phyloP scores from a whole-genome alignment of 306 rosid species.

The Pyrus bretschneideri region DNA sequence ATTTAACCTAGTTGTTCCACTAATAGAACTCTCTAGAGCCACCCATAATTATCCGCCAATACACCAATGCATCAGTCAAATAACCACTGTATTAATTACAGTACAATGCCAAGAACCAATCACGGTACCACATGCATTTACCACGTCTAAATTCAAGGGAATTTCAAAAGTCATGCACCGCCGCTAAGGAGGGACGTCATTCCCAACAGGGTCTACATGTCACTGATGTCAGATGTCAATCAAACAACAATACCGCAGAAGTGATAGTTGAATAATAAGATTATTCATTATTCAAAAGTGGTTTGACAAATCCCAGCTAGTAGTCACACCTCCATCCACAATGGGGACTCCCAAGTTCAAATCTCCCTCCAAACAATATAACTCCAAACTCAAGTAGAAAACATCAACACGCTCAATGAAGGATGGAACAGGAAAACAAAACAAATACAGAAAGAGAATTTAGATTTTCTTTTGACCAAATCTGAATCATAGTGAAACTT shows the following conservation, averaged over 20 bases:
- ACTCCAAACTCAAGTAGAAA: not conserved
- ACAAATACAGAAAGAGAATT: not conserved
- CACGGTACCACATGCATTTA: not conserved
- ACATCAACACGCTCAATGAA: not conserved
- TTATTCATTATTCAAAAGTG: not conserved
- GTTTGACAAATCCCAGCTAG: not conserved
- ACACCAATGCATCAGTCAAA: not conserved
- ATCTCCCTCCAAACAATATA: not conserved
- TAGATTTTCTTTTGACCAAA: not conserved
- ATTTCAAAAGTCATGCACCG: no score
- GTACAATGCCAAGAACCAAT: not conserved
- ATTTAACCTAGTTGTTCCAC: not conserved
- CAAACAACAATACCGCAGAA: not conserved
- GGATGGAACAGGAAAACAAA: not conserved
- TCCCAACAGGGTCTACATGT: not conserved
- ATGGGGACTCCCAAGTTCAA: not conserved
- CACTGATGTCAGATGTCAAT: not conserved
- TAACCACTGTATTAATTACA: not conserved
- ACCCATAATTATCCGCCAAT: not conserved
- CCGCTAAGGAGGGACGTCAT: no score
- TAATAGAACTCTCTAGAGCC: not conserved
- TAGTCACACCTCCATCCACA: not conserved
- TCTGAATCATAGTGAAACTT: constrained; percentile 22
- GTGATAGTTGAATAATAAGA: not conserved
- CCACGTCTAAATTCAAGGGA: no score